These are phyloP conservation scores for Chenopodium berlandieri DNA, from an alignment of 148 eudicot species.

Conservation along the genomic window DNA sequence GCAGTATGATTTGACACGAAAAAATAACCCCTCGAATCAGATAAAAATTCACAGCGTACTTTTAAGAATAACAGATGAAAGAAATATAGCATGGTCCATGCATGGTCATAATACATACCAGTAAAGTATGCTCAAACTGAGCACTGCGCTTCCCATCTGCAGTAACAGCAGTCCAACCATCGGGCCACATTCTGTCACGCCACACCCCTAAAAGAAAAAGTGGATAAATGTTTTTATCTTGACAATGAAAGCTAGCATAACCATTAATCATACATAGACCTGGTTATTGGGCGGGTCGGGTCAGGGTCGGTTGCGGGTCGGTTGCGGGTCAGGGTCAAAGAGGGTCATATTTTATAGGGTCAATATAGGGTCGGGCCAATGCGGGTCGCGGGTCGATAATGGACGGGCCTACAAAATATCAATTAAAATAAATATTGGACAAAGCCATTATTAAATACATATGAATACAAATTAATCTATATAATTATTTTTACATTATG, in stretches of 20 bases:
- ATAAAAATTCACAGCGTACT: no score
- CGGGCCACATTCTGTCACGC: conserved; percentile 99
- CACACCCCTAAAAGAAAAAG: conserved; percentile 63
- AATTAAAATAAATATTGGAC: no score
- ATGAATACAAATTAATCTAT: no score
- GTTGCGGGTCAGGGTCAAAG: no score
- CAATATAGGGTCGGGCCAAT: no score
- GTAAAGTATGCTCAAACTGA: conserved; percentile 92
- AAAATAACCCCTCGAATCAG: neutral
- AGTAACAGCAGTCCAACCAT: conserved; percentile 98
- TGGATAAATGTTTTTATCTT: neutral
- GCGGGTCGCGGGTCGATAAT: no score
- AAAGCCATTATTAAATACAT: no score
- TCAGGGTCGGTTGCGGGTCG: no score
- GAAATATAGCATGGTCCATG: neutral
- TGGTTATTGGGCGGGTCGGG: no score
- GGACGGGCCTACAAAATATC: no score
- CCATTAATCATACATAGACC: neutral
- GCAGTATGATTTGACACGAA: neutral
- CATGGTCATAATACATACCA: conserved; percentile 42
- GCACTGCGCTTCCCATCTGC: conserved; percentile 99
- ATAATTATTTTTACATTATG: no score
- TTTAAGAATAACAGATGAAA: neutral
- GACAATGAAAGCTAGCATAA: neutral
- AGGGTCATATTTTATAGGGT: no score